phyloP scores from a whole-genome alignment of 352 stramenopile species.

The Chrysophaeum taylorii region DNA sequence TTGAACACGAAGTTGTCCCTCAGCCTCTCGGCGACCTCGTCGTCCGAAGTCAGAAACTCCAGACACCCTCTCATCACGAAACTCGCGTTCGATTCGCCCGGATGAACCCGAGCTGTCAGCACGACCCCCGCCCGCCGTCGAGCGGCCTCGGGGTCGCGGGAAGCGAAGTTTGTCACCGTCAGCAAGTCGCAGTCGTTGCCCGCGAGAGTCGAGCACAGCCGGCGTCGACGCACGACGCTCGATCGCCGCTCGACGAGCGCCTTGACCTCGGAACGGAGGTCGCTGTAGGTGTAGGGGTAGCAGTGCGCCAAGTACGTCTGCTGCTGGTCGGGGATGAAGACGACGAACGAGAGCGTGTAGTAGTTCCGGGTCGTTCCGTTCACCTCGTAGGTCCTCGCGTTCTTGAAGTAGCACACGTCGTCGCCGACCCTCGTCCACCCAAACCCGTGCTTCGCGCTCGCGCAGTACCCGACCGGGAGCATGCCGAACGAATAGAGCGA shows the following conservation, averaged over 20 bases:
- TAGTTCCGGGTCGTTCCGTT: conserved; percentile 35
- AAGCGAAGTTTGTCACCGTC: conserved; percentile 59
- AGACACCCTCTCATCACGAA: conserved; percentile 85
- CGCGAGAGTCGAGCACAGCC: conserved; percentile 67
- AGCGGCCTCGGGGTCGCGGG: background rate
- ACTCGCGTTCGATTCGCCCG: conserved; percentile 71
- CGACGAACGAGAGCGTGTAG: conserved; percentile 72
- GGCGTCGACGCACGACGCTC: conserved; percentile 15
- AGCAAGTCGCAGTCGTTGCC: conserved; percentile 69
- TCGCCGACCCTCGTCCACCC: conserved; percentile 61
- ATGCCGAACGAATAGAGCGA: conserved; percentile 78
- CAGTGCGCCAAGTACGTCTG: conserved; percentile 78
- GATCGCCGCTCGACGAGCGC: conserved; percentile 22
- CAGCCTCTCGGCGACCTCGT: conserved; percentile 49
- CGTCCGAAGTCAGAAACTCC: conserved; percentile 67
- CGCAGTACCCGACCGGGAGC: conserved; percentile 67
- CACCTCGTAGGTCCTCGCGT: conserved; percentile 10
- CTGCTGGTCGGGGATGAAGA: conserved; percentile 57
- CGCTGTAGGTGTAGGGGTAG: conserved; percentile 74
- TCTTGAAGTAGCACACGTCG: conserved; percentile 62
- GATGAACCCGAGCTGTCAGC: conserved; percentile 70
- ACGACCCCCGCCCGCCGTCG: conserved; percentile 38
- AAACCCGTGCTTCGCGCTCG: conserved; percentile 45
- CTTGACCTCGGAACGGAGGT: conserved; percentile 55
- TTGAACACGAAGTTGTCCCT: conserved; percentile 75